Conservation (phyloP, 2,329 filamentous ascomycete species). For the Arthrobotrys iridis region DNA sequence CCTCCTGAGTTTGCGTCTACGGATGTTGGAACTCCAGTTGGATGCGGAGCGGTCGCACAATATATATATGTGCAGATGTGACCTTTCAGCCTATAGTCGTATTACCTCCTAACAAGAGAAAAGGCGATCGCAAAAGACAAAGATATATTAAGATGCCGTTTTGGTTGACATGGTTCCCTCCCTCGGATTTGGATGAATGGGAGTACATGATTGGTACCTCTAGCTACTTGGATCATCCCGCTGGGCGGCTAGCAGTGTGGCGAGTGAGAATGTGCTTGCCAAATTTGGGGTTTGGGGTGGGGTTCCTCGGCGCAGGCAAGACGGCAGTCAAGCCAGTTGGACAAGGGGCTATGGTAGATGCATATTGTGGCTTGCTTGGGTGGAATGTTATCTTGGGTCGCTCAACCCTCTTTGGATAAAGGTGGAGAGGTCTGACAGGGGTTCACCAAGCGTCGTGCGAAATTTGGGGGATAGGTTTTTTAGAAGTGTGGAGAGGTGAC, state of each 20-base stretch:
- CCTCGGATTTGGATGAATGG: neutral
- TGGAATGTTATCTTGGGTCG: slow-evolving; percentile 32
- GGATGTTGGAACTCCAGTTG: neutral
- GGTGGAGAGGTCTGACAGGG: slow-evolving; percentile 42
- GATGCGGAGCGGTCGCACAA: neutral
- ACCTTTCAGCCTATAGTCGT: slow-evolving; percentile 4
- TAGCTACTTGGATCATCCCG: slow-evolving; percentile 42
- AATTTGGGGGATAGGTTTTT: neutral
- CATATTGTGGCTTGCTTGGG: slow-evolving; percentile 49
- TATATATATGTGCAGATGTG: neutral
- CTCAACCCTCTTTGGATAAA: slow-evolving; percentile 47
- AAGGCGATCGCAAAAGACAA: neutral
- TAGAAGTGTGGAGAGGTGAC: slow-evolving; percentile 20
- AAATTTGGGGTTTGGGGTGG: slow-evolving; percentile 18
- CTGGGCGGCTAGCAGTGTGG: slow-evolving; percentile 51
- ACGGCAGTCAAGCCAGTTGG: slow-evolving; percentile 54
- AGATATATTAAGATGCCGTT: neutral
- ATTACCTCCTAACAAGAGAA: slow-evolving; percentile 12
- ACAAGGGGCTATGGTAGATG: slow-evolving; percentile 36
- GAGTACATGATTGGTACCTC: slow-evolving; percentile 48
- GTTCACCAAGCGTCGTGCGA: neutral
- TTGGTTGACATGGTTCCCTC: neutral
- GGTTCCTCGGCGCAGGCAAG: slow-evolving; percentile 22
- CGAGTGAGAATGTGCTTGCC: slow-evolving; percentile 43
- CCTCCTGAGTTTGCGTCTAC: slow-evolving; percentile 11